These are phyloP conservation scores for Lodderomyces jiufengensis DNA, from an alignment of 1,139 yeast genomes.

Conservation along the genomic window DNA sequence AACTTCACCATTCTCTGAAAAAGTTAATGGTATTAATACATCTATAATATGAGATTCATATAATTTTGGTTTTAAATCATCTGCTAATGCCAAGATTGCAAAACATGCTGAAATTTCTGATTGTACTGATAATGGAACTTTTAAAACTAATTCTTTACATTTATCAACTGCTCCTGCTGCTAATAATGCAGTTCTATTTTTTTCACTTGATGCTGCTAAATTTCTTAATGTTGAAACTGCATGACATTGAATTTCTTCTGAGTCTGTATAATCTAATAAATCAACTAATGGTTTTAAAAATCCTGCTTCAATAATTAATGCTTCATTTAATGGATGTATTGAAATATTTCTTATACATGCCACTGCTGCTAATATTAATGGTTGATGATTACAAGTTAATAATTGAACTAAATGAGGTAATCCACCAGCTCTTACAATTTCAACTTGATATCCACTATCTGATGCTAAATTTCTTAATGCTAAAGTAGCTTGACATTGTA, in stretches of 20 bases:
- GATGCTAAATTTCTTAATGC: slow-evolving; percentile 95
- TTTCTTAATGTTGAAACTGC: slow-evolving; percentile 94
- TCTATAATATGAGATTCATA: slow-evolving; percentile 83
- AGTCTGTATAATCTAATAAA: slow-evolving; percentile 77
- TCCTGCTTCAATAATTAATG: slow-evolving; percentile 92
- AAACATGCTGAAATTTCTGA: slow-evolving; percentile 96
- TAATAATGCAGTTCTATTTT: slow-evolving; percentile 84
- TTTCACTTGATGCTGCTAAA: slow-evolving; percentile 92
- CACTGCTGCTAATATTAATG: slow-evolving; percentile 90
- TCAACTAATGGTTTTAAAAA: slow-evolving; percentile 86
- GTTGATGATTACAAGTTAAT: slow-evolving; percentile 86
- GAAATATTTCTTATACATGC: slow-evolving; percentile 97
- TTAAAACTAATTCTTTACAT: slow-evolving; percentile 82
- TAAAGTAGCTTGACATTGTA: slow-evolving; percentile 96
- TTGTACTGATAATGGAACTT: slow-evolving; percentile 85
- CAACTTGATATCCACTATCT: slow-evolving; percentile 89
- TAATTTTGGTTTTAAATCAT: slow-evolving; percentile 83
- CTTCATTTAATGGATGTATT: slow-evolving; percentile 94
- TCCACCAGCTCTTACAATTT: slow-evolving; percentile 94
- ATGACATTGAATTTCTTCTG: slow-evolving; percentile 96
- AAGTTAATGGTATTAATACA: slow-evolving; percentile 87
- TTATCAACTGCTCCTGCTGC: slow-evolving; percentile 96
- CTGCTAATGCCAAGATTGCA: slow-evolving; percentile 95
- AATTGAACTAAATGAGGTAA: slow-evolving; percentile 86
- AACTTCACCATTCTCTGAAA: slow-evolving; percentile 85